Percentiles rank a stretch among this genome's conserved stretches.
These are phyloP conservation scores for Fraxinus sp. DNA, from an alignment of 305 asterid genomes.

Conservation along the genomic window DNA sequence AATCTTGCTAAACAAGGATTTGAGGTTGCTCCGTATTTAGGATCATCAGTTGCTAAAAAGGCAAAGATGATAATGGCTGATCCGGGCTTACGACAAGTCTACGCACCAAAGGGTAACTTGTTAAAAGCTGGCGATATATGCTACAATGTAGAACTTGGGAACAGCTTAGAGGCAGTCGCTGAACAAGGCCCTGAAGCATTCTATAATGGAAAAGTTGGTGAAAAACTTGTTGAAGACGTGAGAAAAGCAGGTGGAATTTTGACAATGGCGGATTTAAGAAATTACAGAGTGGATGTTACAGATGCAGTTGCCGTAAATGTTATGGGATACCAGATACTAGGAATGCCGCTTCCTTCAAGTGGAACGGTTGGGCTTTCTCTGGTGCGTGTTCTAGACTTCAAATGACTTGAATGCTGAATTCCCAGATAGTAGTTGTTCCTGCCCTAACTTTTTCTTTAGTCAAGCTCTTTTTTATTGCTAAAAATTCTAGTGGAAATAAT, in stretches of 20 bases:
- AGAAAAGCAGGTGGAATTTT: constrained; percentile 55
- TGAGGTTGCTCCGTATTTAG: constrained; percentile 55
- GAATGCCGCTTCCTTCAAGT: constrained; percentile 95
- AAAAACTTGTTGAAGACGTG: constrained; percentile 52
- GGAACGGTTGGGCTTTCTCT: constrained; percentile 79
- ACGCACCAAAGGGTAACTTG: constrained; percentile 61
- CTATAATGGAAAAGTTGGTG: constrained; percentile 64
- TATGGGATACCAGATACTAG: constrained; percentile 72
- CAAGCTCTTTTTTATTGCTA: not conserved
- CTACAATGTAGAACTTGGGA: constrained; percentile 72
- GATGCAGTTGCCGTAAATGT: constrained; percentile 52
- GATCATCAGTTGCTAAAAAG: constrained; percentile 27
- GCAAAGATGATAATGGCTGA: constrained; percentile 44
- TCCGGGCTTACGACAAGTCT: constrained; percentile 59
- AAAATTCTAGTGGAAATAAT: not conserved
- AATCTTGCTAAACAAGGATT: constrained; percentile 79
- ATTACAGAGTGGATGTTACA: constrained; percentile 48
- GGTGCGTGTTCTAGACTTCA: constrained; percentile 40
- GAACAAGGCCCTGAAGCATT: constrained; percentile 72
- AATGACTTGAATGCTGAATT: not conserved
- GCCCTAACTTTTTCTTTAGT: not conserved
- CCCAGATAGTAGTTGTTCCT: not conserved
- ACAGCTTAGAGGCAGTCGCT: constrained; percentile 58
- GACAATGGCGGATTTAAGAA: constrained; percentile 75
- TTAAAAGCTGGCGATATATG: constrained; percentile 66